phyloP scores from a whole-genome alignment of 169 alveolate genomes.

The Prorocentrum cordatum region DNA sequence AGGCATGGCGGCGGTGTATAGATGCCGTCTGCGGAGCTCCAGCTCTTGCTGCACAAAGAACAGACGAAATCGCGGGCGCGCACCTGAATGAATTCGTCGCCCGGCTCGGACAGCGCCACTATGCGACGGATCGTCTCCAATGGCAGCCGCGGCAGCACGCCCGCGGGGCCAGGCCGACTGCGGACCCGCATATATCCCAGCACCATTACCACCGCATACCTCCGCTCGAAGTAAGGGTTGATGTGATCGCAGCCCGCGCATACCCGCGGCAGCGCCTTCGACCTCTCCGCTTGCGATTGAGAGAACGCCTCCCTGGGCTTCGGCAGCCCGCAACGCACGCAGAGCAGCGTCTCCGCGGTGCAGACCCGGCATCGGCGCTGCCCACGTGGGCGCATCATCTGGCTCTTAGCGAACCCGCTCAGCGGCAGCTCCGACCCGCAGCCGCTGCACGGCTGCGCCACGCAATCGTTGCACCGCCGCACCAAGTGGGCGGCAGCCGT shows the following conservation, averaged over 20 bases:
- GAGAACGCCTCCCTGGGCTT: not conserved
- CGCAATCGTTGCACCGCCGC: not conserved
- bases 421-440: not conserved
- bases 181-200: not conserved
- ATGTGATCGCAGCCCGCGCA: not conserved
- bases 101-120: not conserved
- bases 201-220: not conserved
- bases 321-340: not conserved
- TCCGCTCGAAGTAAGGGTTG: not conserved
- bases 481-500: not conserved
- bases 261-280: not conserved
- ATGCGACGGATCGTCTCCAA: not conserved
- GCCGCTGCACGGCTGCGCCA: not conserved
- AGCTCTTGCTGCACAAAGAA: not conserved
- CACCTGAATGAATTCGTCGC: not conserved
- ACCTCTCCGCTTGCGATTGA: not conserved
- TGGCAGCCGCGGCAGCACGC: not conserved
- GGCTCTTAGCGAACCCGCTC: not conserved
- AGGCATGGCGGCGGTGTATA: too few species aligned
- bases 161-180: too few species aligned
- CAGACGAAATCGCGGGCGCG: not conserved
- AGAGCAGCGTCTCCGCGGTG: not conserved
- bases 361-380: not conserved
- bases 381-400: not conserved
- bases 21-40: too few species aligned